Evolutionary conservation across 805 yeast species (phyloP).

Genomic region (Lipomyces japonicus): DNA sequence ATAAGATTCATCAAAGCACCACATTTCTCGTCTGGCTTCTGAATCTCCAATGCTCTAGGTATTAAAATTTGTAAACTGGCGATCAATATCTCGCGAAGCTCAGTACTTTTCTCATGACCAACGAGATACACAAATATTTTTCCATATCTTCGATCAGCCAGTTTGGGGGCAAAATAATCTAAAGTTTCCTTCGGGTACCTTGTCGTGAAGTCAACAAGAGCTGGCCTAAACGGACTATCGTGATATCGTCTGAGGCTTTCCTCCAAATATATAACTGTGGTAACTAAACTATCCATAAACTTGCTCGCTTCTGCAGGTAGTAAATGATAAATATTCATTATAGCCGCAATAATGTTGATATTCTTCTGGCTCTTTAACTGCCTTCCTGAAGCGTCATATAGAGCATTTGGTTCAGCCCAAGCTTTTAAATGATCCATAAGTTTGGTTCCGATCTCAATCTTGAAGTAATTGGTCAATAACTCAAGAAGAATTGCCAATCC

Average conservation of each 20-base stretch:
- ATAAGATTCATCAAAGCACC: conserved; percentile 61
- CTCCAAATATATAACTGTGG: conserved; percentile 72
- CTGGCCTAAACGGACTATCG: conserved; percentile 84
- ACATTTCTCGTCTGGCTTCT: conserved; percentile 52
- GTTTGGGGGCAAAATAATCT: conserved; percentile 63
- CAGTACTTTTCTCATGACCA: conserved; percentile 50
- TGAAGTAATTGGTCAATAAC: conserved; percentile 82
- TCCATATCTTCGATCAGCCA: conserved; percentile 63
- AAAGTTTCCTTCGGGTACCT: conserved; percentile 74
- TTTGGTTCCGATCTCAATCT: conserved; percentile 94
- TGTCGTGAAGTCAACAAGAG: conserved; percentile 80
- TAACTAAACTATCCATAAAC: conserved; percentile 81
- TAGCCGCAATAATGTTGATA: conserved; percentile 82
- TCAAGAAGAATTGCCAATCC: conserved; percentile 85
- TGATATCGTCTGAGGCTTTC: conserved; percentile 78
- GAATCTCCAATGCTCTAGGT: conserved; percentile 48
- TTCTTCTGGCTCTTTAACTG: conserved; percentile 77
- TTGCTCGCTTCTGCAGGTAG: conserved; percentile 90
- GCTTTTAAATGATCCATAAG: conserved; percentile 89
- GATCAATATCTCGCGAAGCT: conserved; percentile 55
- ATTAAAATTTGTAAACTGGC: conserved; percentile 50
- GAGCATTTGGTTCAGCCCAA: conserved; percentile 82
- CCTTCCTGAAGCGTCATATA: conserved; percentile 72
- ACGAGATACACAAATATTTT: conserved; percentile 65
- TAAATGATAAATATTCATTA: conserved; percentile 84